These are phyloP conservation scores for Meredithiella fracta DNA, from an alignment of 2,329 filamentous ascomycete genomes.

Conservation along the genomic window DNA sequence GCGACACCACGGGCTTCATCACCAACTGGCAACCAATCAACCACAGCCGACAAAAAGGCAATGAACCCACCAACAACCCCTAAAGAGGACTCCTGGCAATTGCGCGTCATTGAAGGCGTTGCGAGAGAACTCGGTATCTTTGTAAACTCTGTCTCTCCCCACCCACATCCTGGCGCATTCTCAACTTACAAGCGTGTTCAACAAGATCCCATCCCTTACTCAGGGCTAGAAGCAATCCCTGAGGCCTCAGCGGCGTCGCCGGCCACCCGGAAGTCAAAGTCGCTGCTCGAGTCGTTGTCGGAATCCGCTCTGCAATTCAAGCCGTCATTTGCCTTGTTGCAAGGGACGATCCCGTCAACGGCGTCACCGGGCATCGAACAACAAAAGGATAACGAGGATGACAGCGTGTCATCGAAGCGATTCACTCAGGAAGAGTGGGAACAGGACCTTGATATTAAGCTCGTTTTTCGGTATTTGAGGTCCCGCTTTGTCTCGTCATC, in stretches of 20 bases:
- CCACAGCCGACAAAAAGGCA: not conserved
- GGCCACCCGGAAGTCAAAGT: constrained; percentile 16
- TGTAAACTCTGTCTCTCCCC: constrained; percentile 60
- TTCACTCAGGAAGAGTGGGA: constrained; percentile 80
- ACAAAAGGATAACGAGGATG: not conserved
- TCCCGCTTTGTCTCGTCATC: constrained; percentile 43
- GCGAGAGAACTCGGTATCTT: constrained; percentile 73
- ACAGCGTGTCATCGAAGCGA: constrained; percentile 14
- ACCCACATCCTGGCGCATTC: constrained; percentile 69
- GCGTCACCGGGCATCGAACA: not conserved
- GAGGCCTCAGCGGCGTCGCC: constrained; percentile 24
- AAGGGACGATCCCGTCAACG: constrained; percentile 19
- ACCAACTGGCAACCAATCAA: constrained; percentile 16
- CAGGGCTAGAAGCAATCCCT: constrained; percentile 52
- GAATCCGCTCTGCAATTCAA: constrained; percentile 12
- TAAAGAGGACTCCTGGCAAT: constrained; percentile 47
- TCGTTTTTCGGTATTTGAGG: constrained; percentile 77
- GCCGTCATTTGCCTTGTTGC: constrained; percentile 16
- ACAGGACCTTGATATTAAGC: constrained; percentile 72
- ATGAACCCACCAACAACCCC: constrained; percentile 19
- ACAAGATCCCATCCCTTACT: constrained; percentile 54
- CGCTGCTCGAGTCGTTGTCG: constrained; percentile 5
- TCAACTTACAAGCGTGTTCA: constrained; percentile 57
- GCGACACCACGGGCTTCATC: constrained; percentile 30
- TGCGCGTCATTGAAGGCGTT: constrained; percentile 65